Conservation (phyloP, 2,329 filamentous ascomycete species). For the Phialophora chinensis region DNA sequence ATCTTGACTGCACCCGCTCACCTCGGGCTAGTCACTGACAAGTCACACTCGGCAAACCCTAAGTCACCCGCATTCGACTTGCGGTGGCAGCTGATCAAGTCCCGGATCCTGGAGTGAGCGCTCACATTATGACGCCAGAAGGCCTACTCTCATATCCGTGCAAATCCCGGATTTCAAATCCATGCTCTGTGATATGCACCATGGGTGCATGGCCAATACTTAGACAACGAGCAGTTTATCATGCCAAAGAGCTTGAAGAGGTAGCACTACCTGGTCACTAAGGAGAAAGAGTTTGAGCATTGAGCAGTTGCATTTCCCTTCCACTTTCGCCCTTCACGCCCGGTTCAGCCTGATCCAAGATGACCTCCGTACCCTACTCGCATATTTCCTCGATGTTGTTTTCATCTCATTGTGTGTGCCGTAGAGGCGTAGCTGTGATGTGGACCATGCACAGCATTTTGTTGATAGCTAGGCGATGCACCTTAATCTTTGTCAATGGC, state of each 20-base stretch:
- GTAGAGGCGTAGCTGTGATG: not conserved
- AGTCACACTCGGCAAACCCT: slow-evolving; percentile 6
- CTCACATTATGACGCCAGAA: not conserved
- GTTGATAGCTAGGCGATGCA: slow-evolving; percentile 2
- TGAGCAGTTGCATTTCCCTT: slow-evolving; percentile 6
- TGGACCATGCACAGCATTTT: slow-evolving; percentile 1
- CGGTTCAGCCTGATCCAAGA: slow-evolving; percentile 27
- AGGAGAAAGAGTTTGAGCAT: slow-evolving; percentile 3
- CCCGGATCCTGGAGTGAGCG: not conserved
- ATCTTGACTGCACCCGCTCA: not conserved
- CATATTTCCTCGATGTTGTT: slow-evolving; percentile 13
- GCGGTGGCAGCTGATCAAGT: slow-evolving; percentile 7
- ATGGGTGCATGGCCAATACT: not conserved
- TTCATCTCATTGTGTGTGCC: slow-evolving; percentile 19
- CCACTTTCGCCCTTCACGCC: slow-evolving; percentile 14
- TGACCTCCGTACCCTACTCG: slow-evolving; percentile 14
- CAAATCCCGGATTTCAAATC: slow-evolving; percentile 1
- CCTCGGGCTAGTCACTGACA: slow-evolving; percentile 9
- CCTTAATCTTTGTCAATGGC: not conserved
- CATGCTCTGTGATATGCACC: not conserved
- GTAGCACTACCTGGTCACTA: slow-evolving; percentile 17
- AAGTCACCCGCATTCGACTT: slow-evolving; percentile 5
- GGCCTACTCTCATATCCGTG: not conserved
- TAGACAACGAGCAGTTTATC: not conserved
- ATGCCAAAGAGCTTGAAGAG: slow-evolving; percentile 9